Evolutionary conservation across 176 grass and related monocot genomes (phyloP).

Genomic region (Musa beccarii): DNA sequence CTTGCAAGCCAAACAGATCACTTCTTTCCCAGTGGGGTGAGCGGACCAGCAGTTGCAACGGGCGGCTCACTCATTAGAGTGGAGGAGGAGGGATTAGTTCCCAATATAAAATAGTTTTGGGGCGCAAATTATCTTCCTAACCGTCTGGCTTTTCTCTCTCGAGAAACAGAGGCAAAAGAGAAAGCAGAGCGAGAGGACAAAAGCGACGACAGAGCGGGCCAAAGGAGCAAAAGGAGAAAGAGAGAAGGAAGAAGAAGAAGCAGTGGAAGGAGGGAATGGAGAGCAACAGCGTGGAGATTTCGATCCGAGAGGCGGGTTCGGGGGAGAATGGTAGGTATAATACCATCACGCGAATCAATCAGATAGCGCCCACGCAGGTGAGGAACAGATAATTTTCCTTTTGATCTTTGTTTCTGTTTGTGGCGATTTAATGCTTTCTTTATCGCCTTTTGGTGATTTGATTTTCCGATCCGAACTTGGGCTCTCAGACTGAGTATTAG

Average conservation of each 20-base stretch:
- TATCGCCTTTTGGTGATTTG: background rate
- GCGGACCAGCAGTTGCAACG: background rate
- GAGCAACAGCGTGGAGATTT: conserved; percentile 18
- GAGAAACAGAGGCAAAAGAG: background rate
- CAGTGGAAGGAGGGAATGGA: background rate
- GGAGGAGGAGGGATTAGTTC: background rate
- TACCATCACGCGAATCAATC: conserved; percentile 2
- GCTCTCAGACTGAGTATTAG: background rate
- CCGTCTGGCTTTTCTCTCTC: too few species aligned
- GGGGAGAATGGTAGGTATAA: background rate
- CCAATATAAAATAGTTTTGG: too few species aligned
- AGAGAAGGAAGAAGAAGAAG: conserved; percentile 8
- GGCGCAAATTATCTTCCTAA: too few species aligned
- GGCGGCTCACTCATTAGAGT: background rate
- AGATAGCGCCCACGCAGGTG: conserved; percentile 13
- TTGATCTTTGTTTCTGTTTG: background rate
- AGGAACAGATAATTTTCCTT: background rate
- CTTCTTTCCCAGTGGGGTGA: background rate
- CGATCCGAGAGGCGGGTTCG: background rate
- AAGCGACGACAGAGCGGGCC: background rate
- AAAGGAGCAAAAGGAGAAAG: background rate
- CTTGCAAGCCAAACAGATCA: too few species aligned
- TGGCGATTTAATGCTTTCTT: background rate
- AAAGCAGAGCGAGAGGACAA: background rate
- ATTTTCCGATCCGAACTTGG: background rate